Conservation (phyloP, 2,329 filamentous ascomycete species). For the Fusarium sp. region DNA sequence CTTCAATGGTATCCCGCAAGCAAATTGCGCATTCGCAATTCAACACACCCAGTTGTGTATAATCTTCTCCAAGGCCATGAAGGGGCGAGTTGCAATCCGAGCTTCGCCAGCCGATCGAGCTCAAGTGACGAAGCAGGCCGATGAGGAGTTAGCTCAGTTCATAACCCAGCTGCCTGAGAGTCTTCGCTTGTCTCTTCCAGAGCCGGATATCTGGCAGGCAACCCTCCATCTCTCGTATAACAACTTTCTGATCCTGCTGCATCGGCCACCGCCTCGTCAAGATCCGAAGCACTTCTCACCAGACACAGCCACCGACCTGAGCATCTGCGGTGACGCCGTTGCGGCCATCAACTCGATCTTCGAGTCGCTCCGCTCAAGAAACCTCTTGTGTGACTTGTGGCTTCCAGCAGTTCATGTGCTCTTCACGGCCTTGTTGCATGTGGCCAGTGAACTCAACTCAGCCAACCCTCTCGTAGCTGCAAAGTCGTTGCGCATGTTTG, state of each 20-base stretch:
- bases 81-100: constrained; percentile 38
- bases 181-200: constrained; percentile 37
- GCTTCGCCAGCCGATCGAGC: constrained; percentile 38
- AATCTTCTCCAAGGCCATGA: constrained; percentile 55
- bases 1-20: constrained; percentile 53
- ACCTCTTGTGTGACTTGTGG: constrained; percentile 42
- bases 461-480: constrained; percentile 45
- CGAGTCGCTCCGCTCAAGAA: constrained; percentile 41
- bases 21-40: constrained; percentile 55
- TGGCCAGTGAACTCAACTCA: constrained; percentile 42
- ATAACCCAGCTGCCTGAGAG: constrained; percentile 42
- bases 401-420: constrained; percentile 40
- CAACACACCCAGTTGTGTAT: constrained; percentile 59
- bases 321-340: constrained; percentile 46
- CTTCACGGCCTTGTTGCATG: constrained; percentile 47
- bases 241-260: constrained; percentile 48
- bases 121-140: constrained; percentile 44
- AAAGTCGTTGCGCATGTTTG: constrained; percentile 43
- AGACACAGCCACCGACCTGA: constrained; percentile 38
- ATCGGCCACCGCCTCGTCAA: constrained; percentile 43
- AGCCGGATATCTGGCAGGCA: constrained; percentile 43
- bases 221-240: constrained; percentile 49
- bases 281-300: constrained; percentile 14
- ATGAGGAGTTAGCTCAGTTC: constrained; percentile 46
- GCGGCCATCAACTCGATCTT: constrained; percentile 43